Percentiles rank a stretch among this genome's conserved stretches.
Evolutionary conservation across 2,329 filamentous ascomycete genomes (phyloP).

Genomic region (Colletotrichum camelliae): DNA sequence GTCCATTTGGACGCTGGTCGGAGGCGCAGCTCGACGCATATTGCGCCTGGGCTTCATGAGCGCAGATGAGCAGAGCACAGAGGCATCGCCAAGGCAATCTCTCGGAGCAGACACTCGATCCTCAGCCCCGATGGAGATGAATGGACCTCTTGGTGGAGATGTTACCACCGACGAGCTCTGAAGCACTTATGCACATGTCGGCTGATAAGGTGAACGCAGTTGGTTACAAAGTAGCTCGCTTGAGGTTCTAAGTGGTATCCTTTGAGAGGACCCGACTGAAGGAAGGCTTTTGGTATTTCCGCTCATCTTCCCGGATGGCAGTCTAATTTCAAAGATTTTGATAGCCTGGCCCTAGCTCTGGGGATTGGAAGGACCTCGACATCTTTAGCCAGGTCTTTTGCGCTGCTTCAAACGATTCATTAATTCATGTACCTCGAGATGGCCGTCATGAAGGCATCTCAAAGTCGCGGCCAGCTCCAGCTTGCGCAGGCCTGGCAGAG

Average conservation of each 20-base stretch:
- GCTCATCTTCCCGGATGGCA: not conserved
- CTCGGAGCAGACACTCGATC: not conserved
- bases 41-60: not conserved
- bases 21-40: not conserved
- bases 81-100: not conserved
- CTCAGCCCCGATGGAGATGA: not conserved
- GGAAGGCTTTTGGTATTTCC: not conserved
- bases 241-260: not conserved
- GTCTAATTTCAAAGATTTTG: not conserved
- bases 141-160: not conserved
- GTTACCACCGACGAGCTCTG: not conserved
- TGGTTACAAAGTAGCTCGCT: not conserved
- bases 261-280: not conserved
- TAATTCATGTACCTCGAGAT: not conserved
- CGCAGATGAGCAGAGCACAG: not conserved
- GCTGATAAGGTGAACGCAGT: not conserved
- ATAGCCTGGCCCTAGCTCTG: not conserved
- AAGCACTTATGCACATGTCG: not conserved
- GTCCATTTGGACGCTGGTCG: not conserved
- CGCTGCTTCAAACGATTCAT: not conserved
- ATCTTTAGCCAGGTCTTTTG: not conserved
- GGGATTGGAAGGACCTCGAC: not conserved
- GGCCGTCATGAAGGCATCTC: not conserved
- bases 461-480: not conserved
- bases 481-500: not conserved